phyloP scores from a whole-genome alignment of 108 stramenopile genomes.

The Nitzschia inconspicua region DNA sequence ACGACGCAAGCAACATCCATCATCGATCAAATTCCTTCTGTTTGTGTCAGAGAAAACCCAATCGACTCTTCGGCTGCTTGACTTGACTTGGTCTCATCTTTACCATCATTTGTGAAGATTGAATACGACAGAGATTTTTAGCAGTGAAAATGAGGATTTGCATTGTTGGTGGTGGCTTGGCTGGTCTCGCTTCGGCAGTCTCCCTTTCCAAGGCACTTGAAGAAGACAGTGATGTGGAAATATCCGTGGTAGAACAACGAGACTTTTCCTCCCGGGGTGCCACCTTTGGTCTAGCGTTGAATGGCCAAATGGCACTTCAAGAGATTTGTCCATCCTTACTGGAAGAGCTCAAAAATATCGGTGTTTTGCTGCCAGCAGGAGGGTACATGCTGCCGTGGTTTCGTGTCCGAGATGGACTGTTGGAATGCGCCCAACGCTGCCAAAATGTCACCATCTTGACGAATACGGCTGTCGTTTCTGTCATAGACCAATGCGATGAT shows the following conservation, averaged over 20 bases:
- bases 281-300: slow-evolving; percentile 25
- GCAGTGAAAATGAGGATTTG: slow-evolving; percentile 17
- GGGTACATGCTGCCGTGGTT: slow-evolving; percentile 33
- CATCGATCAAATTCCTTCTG: too few species aligned
- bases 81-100: too few species aligned
- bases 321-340: slow-evolving; percentile 16
- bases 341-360: slow-evolving; percentile 9
- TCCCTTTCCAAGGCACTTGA: neutral
- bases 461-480: too few species aligned
- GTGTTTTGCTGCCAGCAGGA: slow-evolving; percentile 6
- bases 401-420: slow-evolving; percentile 23
- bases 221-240: neutral
- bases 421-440: slow-evolving; percentile 7
- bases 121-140: too few species aligned
- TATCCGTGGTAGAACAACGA: slow-evolving; percentile 13
- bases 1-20: too few species aligned
- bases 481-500: too few species aligned
- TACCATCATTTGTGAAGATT: too few species aligned
- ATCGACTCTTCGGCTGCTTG: too few species aligned
- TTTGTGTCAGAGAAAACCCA: too few species aligned
- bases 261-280: slow-evolving; percentile 25
- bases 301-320: slow-evolving; percentile 27
- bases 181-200: slow-evolving; percentile 27
- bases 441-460: neutral
- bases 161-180: slow-evolving; percentile 29